phyloP scores from a whole-genome alignment of 768 basidiomycete genomes.

The Piloderma croceum region DNA sequence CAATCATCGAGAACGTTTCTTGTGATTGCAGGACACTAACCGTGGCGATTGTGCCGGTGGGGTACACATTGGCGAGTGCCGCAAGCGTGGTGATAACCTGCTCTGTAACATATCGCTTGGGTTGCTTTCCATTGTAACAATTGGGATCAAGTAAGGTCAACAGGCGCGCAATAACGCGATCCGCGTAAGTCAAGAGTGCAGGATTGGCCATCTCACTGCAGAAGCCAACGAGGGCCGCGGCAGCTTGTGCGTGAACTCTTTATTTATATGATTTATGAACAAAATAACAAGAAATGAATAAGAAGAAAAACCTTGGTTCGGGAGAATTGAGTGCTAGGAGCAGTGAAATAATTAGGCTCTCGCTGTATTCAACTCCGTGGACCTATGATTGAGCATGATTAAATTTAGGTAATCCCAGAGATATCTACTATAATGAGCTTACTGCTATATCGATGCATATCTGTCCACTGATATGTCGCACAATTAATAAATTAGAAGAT shows the following conservation, averaged over 20 bases:
- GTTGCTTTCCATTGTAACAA: conserved; percentile 36
- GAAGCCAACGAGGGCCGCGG: conserved; percentile 85
- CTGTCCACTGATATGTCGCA: conserved; percentile 57
- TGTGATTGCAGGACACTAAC: too few relatives aligned
- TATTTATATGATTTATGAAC: background rate
- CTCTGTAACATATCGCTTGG: conserved; percentile 71
- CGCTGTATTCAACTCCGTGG: conserved; percentile 65
- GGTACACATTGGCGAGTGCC: conserved; percentile 77
- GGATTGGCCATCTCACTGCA: conserved; percentile 79
- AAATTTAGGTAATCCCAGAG: background rate
- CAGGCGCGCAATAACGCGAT: conserved; percentile 46
- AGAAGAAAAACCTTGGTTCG: conserved; percentile 55
- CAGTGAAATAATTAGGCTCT: conserved; percentile 61
- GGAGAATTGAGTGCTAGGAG: conserved; percentile 72
- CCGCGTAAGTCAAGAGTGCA: conserved; percentile 70
- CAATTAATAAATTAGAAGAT: conserved; percentile 1
- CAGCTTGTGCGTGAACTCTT: conserved; percentile 84
- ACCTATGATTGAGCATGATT: conserved; percentile 54
- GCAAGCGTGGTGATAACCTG: conserved; percentile 85
- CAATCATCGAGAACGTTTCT: too few relatives aligned
- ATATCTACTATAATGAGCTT: conserved; percentile 1
- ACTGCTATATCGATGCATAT: conserved; percentile 87
- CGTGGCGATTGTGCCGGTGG: conserved; percentile 7
- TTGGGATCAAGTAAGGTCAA: conserved; percentile 54
- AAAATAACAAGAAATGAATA: background rate